phyloP scores from a whole-genome alignment of 805 yeast species.

The Teunomyces tritomae region DNA sequence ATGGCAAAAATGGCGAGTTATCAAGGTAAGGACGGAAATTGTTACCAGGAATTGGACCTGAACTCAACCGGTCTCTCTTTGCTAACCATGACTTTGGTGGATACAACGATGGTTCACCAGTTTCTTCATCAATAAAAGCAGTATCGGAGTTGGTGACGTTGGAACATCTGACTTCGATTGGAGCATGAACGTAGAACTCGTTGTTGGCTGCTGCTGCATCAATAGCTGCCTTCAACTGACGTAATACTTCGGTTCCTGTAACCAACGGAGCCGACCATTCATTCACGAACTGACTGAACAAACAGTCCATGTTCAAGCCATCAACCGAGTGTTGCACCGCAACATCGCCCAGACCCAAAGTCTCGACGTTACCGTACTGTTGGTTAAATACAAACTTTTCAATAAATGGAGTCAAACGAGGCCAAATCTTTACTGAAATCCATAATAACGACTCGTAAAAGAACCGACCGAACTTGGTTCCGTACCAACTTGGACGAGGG shows the following conservation, averaged over 20 bases:
- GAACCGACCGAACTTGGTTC: constrained; percentile 71
- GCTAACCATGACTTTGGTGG: constrained; percentile 50
- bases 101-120: constrained; percentile 37
- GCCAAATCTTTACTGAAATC: constrained; percentile 70
- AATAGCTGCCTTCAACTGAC: constrained; percentile 60
- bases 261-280: constrained; percentile 96
- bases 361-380: constrained; percentile 78
- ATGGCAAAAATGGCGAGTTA: constrained; percentile 66
- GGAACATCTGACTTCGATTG: constrained; percentile 91
- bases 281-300: constrained; percentile 88
- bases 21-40: constrained; percentile 78
- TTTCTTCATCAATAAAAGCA: constrained; percentile 32
- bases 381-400: constrained; percentile 82
- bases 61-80: constrained; percentile 48
- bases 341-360: constrained; percentile 55
- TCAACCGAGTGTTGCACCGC: constrained; percentile 80
- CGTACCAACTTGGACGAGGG: constrained; percentile 82
- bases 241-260: constrained; percentile 70
- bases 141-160: constrained; percentile 61
- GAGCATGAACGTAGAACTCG: constrained; percentile 87
- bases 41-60: constrained; percentile 87
- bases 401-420: constrained; percentile 77
- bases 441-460: constrained; percentile 79
- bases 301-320: constrained; percentile 92
- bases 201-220: constrained; percentile 55